A percentile compares a stretch with the other conserved stretches of the same genome.
These are phyloP conservation scores for Raffaelea albimanens DNA, from an alignment of 2,329 filamentous ascomycete genomes.

Conservation along the genomic window DNA sequence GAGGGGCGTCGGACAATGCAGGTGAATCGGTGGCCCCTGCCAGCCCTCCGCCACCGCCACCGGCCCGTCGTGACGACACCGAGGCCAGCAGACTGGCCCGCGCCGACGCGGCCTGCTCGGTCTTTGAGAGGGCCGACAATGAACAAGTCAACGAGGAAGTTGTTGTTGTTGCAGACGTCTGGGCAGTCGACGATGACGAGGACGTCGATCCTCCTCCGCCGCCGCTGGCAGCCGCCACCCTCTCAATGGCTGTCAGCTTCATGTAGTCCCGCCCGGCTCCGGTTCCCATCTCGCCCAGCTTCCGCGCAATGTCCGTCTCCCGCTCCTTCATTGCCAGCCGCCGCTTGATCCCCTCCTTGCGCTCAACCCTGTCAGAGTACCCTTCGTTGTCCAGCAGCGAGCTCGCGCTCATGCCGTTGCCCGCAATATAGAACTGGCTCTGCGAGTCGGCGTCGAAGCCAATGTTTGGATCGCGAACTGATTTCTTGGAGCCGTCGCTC, in stretches of 20 bases:
- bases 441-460: conserved; percentile 50
- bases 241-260: conserved; percentile 23
- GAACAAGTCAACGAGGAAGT: background rate
- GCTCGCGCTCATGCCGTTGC: conserved; percentile 29
- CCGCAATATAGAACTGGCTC: conserved; percentile 43
- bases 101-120: conserved; percentile 10
- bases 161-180: background rate
- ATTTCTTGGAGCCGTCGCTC: too few species aligned
- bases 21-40: too few species aligned
- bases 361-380: conserved; percentile 48
- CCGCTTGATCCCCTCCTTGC: conserved; percentile 56
- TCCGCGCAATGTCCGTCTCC: conserved; percentile 62
- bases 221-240: background rate
- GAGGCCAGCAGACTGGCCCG: conserved; percentile 10
- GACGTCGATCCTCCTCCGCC: background rate
- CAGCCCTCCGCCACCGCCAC: background rate
- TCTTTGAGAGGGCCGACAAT: conserved; percentile 6
- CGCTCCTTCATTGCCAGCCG: conserved; percentile 58
- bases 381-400: conserved; percentile 50
- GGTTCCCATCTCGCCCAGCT: conserved; percentile 53
- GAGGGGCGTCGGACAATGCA: conserved; percentile 21
- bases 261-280: conserved; percentile 66
- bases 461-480: background rate
- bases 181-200: background rate
- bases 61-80: conserved; percentile 5